phyloP scores from a whole-genome alignment of 495 filamentous ascomycete species.

The Immersiella caudata region DNA sequence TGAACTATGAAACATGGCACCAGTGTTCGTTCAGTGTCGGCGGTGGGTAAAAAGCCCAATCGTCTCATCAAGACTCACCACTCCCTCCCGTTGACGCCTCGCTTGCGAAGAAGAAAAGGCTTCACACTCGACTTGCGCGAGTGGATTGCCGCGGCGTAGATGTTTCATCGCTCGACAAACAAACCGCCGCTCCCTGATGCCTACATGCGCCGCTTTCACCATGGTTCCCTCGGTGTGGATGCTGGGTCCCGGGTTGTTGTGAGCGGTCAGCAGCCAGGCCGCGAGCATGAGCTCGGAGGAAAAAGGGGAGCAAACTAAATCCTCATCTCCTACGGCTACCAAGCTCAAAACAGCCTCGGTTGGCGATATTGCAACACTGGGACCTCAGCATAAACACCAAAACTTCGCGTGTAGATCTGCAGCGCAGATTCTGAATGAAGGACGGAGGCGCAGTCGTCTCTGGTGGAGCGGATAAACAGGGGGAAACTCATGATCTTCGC shows the following conservation, averaged over 20 bases:
- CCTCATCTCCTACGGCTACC: not conserved
- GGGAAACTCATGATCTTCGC: constrained; percentile 20
- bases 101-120: not conserved
- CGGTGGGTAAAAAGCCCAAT: constrained; percentile 14
- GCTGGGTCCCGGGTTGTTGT: not conserved
- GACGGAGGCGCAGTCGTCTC: constrained; percentile 15
- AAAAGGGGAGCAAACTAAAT: not conserved
- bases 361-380: not conserved
- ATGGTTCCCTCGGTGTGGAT: not conserved
- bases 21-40: not conserved
- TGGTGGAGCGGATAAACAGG: constrained; percentile 13
- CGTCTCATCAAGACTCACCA: constrained; percentile 13
- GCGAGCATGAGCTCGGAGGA: not conserved
- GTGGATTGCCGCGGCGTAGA: not conserved
- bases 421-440: constrained; percentile 1
- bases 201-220: not conserved
- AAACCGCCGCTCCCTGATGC: constrained; percentile 5
- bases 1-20: constrained; percentile 14
- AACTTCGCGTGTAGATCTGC: constrained; percentile 11
- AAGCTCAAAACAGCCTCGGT: not conserved
- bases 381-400: not conserved
- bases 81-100: not conserved
- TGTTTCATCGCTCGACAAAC: constrained; percentile 22
- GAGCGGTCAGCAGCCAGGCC: constrained; percentile 7
- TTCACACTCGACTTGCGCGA: constrained; percentile 1